Evolutionary conservation across 441 rosid species (phyloP), one percentile per base, ranked within the genome.

Genomic region (Hura crepitans): DNA sequence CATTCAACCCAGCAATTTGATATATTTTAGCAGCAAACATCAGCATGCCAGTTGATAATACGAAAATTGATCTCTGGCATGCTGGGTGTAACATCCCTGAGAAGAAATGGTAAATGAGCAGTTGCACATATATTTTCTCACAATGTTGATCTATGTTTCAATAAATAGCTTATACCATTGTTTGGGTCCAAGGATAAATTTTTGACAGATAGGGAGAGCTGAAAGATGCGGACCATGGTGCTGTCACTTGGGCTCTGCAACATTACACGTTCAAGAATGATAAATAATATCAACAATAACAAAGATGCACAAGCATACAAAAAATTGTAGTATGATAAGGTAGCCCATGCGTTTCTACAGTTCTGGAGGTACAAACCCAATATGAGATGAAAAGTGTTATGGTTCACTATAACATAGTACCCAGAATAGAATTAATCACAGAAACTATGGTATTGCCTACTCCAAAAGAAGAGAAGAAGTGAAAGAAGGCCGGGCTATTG

Each of bases 11-110:
- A 11, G 86, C 79, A 62, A 91, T 83, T 65, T 90, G 89, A 82
- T 80, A 89, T 76, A 85, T 77, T 78, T 90, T 88, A 62, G 93
- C 92, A 2, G 89, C 86, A 67, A 88, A 89, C 93, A 91, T 89
- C 78, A 96, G 74, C 86, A 86, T 89, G 72, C 89, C 85, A 12
- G 81, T 75, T 35, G 98, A 88, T 54, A 88, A 71, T 25, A 80
- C 78, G 58, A 91, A 70, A 53, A 89, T 70, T 60, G 96, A 86
- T 80, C 94, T 86, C 78, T 79, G 85, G 76, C 84, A 83, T 30
- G 85, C 83, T 3, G 88, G 81, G n/a, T 83, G 78, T 74, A 91
- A 75, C 78, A 81, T 69, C 69, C 90, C 98, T 92, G 83, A 39
- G 65, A 77, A 68, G 33, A 77, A 46, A 62, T 33, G 62, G 50